Evolutionary conservation across 2,329 filamentous ascomycete genomes (phyloP).

Genomic region (Diplodia sapinea): DNA sequence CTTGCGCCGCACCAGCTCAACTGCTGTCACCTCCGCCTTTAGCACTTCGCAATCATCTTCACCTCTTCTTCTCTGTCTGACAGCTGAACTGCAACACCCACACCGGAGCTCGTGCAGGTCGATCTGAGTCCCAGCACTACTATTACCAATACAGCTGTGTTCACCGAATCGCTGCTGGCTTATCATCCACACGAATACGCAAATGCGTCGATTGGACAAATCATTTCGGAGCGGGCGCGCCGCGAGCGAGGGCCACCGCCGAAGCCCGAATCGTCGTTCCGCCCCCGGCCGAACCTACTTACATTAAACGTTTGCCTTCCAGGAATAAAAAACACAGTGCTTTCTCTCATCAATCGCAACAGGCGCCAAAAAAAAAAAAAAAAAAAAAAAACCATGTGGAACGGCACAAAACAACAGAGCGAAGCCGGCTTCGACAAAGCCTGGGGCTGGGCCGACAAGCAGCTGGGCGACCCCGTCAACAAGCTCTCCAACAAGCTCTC

Average conservation of each 20-base stretch:
- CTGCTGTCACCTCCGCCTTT: too few species aligned
- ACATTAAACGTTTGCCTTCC: not conserved
- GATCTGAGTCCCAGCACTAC: not conserved
- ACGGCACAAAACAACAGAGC: constrained; percentile 58
- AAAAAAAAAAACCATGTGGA: constrained; percentile 51
- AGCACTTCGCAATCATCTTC: too few species aligned
- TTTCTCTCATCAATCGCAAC: too few species aligned
- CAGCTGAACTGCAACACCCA: too few species aligned
- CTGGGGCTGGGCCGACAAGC: constrained; percentile 70
- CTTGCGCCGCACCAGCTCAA: too few species aligned
- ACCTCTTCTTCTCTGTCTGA: too few species aligned
- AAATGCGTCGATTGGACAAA: not conserved
- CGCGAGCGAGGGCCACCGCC: not conserved
- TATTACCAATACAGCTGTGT: constrained; percentile 6
- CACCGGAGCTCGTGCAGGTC: not conserved
- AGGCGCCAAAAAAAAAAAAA: constrained; percentile 24
- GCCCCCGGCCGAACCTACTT: not conserved
- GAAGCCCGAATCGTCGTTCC: not conserved
- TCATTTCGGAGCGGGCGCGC: not conserved
- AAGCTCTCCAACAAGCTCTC: constrained; percentile 78
- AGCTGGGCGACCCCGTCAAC: constrained; percentile 77
- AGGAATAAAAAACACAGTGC: not conserved
- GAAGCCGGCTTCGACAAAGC: constrained; percentile 77
- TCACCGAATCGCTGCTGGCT: not conserved
- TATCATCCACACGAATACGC: not conserved